Percentiles rank a stretch among this genome's conserved stretches.
phyloP scores from a whole-genome alignment of 2,329 filamentous ascomycete species.

The Paraphaeosphaeria minitans region DNA sequence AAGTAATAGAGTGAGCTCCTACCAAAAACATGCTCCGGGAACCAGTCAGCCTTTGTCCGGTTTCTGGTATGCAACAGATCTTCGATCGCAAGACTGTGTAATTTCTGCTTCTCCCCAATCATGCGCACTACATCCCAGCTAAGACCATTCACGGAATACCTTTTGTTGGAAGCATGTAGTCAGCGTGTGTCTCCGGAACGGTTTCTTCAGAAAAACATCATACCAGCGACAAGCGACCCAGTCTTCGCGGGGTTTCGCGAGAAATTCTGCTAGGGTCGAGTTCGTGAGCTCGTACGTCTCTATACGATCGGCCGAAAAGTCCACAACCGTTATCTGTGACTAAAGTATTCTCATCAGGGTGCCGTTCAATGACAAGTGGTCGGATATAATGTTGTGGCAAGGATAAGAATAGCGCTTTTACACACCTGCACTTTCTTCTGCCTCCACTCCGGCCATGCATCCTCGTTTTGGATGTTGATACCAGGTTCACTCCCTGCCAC shows the following conservation, averaged over 20 bases:
- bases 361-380: no score
- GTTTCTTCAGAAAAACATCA: slow-evolving; percentile 56
- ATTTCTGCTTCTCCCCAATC: slow-evolving; percentile 75
- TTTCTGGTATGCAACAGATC: slow-evolving; percentile 85
- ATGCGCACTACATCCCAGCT: slow-evolving; percentile 92
- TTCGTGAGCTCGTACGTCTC: slow-evolving; percentile 74
- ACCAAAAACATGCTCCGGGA: slow-evolving; percentile 70
- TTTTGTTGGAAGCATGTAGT: neutral
- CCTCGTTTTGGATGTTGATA: slow-evolving; percentile 48
- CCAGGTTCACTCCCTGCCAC: slow-evolving; percentile 45
- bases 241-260: slow-evolving; percentile 65
- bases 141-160: slow-evolving; percentile 72
- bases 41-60: slow-evolving; percentile 92
- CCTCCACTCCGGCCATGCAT: slow-evolving; percentile 40
- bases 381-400: neutral
- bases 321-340: slow-evolving; percentile 77
- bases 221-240: slow-evolving; percentile 86
- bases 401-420: neutral
- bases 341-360: neutral
- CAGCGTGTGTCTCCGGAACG: neutral
- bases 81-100: slow-evolving; percentile 86
- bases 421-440: slow-evolving; percentile 47
- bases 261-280: slow-evolving; percentile 68
- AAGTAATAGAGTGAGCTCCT: slow-evolving; percentile 18
- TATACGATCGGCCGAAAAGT: slow-evolving; percentile 77